phyloP scores from a whole-genome alignment of 2,329 filamentous ascomycete genomes.

The Aspergillus puulaauensis region DNA sequence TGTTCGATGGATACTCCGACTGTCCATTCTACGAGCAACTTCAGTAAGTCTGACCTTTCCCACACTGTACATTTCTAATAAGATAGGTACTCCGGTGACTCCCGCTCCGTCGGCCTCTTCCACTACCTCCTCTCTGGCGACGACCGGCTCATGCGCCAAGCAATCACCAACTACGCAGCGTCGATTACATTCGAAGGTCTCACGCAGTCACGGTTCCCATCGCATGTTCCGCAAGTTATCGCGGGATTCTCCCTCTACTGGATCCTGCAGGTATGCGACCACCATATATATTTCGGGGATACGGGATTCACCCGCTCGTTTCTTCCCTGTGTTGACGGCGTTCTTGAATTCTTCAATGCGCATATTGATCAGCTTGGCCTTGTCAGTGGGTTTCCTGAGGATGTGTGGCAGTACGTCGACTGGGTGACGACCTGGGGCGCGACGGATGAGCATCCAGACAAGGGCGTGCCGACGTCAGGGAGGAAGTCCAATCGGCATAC shows the following conservation, averaged over 20 bases:
- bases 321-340: conserved; percentile 24
- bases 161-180: conserved; percentile 32
- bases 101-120: conserved; percentile 27
- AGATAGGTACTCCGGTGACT: conserved; percentile 26
- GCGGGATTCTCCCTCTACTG: conserved; percentile 35
- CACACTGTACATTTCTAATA: not conserved
- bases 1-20: conserved; percentile 37
- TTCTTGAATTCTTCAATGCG: conserved; percentile 24
- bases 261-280: conserved; percentile 32
- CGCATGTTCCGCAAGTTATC: conserved; percentile 30
- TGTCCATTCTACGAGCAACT: conserved; percentile 40
- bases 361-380: conserved; percentile 22
- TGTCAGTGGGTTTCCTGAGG: conserved; percentile 22
- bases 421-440: conserved; percentile 35
- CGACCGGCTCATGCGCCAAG: conserved; percentile 32
- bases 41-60: conserved; percentile 24
- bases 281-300: conserved; percentile 33
- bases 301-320: conserved; percentile 21
- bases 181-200: conserved; percentile 28
- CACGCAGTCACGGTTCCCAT: conserved; percentile 31
- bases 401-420: conserved; percentile 37
- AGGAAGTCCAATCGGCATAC: conserved; percentile 39
- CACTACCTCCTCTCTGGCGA: conserved; percentile 35
- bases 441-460: conserved; percentile 32
- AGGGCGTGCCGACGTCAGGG: conserved; percentile 42